Percentiles rank a stretch among this genome's conserved stretches.
These are phyloP conservation scores for Thuidium tamariscinum DNA, from an alignment of 225 moss, liverwort and hornwort species.

Conservation along the genomic window DNA sequence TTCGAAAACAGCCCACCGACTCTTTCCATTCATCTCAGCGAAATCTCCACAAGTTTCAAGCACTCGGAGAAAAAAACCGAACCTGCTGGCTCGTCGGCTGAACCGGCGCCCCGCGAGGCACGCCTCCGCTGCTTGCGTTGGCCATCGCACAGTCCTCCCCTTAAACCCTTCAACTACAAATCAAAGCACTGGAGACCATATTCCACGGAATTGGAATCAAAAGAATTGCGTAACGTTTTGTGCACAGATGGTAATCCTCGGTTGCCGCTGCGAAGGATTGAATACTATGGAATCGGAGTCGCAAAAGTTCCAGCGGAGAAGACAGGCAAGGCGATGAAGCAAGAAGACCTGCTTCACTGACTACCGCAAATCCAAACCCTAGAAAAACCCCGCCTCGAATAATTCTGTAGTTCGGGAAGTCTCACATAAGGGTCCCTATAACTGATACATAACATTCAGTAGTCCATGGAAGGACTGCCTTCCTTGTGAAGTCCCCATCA, in stretches of 20 bases:
- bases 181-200: not conserved
- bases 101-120: not conserved
- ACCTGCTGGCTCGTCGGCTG: conserved; percentile 42
- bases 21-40: not conserved
- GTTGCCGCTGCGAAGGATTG: not conserved
- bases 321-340: not conserved
- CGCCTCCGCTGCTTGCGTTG: conserved; percentile 12
- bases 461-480: no score
- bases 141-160: conserved; percentile 2
- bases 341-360: not conserved
- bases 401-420: not conserved
- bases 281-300: not conserved
- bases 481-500: no score
- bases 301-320: not conserved
- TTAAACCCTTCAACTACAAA: not conserved
- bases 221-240: not conserved
- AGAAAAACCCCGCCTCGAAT: not conserved
- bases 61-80: not conserved
- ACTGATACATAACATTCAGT: no score
- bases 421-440: not conserved
- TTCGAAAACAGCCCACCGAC: not conserved
- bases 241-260: not conserved
- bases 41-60: not conserved
- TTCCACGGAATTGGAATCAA: not conserved
- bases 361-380: not conserved